Base-by-base conservation (phyloP, 768 basidiomycete species). In the Russula sp. region DNA sequence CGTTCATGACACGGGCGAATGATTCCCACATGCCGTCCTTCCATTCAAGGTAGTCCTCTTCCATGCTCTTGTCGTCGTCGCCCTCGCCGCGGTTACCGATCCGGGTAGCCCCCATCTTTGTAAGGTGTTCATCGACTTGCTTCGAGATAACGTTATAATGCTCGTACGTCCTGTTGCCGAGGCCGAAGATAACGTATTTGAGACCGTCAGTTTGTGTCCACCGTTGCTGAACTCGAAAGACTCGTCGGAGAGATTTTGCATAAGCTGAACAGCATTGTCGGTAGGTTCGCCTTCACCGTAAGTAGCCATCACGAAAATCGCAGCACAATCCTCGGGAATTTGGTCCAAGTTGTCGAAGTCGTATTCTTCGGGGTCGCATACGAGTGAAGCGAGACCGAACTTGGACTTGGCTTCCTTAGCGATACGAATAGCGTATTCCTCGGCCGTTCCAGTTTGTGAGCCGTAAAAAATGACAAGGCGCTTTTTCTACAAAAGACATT, bases 41-140 rank as follows among this genome's bases (percentile, higher is more conserved):
- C 96, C 96, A 99, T 71, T 92, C 94, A 14, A 99, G 84, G 74
- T 98, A 99, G 75, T 99, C 96, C 78, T 99, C 96, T 75, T 99
- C 96, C 95, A 99, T 98, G 73, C 90, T 94, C 81, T 97, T 97
- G 77, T 99, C 97, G 72, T 99, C 96, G 72, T 99, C 97, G 67
- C 96, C 96, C 76, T 98, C 95, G 11, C 96, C 96, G 44, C 89
- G 81, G 73, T 89, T 87, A 49, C 94, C 94, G 40, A 98, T 90
- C 58, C 93, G 86, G 59, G 79, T 74, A 24, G 85, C 97, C 32
- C 94, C 96, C 80, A 94, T 87, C 72, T 87, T 84, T 5, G 83
- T 75, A 63, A 99, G 77, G 32, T 84, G 76, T 2, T 80, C 71
- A 71, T 99, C 96, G 60, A 95, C 81, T 65, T 86, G 84, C 49